Evolutionary conservation across 2,329 filamentous ascomycete species (phyloP).

Genomic region (Cladosporium halotolerans): DNA sequence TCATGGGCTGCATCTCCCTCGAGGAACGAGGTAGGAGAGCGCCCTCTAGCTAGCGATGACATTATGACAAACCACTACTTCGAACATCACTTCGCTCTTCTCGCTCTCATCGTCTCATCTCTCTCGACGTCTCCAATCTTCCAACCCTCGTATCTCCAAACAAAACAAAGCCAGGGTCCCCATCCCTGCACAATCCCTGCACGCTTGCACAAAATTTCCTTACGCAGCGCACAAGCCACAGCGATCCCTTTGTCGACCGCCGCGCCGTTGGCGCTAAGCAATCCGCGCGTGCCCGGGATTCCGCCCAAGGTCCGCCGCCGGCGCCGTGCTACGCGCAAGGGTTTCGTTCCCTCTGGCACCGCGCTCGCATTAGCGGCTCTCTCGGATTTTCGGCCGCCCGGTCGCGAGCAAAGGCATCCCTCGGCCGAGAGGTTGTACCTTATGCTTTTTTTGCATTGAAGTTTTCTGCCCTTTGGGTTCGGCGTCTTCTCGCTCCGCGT

Average conservation of each 20-base stretch:
- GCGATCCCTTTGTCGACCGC: neutral
- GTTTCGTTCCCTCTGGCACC: too few species aligned
- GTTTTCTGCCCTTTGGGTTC: too few species aligned
- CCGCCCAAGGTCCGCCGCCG: neutral
- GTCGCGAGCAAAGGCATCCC: too few species aligned
- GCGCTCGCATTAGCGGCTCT: too few species aligned
- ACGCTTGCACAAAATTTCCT: neutral
- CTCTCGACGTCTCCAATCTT: neutral
- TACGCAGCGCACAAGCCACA: neutral
- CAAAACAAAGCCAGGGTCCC: neutral
- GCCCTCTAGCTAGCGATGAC: slow-evolving; percentile 4
- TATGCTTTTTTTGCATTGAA: too few species aligned
- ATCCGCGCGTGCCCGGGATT: neutral
- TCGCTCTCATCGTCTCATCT: neutral
- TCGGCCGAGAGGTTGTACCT: too few species aligned
- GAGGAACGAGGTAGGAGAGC: neutral
- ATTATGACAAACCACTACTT: neutral
- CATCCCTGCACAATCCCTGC: neutral
- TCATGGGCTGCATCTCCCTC: slow-evolving; percentile 6
- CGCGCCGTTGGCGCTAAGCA: neutral
- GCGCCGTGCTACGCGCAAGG: too few species aligned
- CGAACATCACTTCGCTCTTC: neutral
- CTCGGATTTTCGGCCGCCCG: too few species aligned
- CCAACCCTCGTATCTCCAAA: neutral
- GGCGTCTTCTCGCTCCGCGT: too few species aligned